phyloP scores from a whole-genome alignment of 1,284 basidiomycete genomes.

The Leccinum angustisporum region DNA sequence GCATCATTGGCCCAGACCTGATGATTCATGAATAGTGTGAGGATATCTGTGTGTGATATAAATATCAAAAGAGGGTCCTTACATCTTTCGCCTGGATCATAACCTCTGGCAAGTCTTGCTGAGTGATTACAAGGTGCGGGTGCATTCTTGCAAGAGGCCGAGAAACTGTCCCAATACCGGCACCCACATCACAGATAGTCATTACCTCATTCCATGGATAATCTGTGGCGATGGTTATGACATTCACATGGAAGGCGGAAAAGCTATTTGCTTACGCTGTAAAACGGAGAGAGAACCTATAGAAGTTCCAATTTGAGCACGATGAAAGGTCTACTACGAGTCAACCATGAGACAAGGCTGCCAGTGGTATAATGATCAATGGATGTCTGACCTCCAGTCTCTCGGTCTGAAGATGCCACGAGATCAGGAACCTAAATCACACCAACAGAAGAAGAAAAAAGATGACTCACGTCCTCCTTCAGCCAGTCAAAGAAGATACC shows the following conservation, averaged over 20 bases:
- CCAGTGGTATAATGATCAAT: background rate
- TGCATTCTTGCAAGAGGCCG: slow-evolving; percentile 41
- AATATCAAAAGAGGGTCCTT: background rate
- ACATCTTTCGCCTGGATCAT: slow-evolving; percentile 36
- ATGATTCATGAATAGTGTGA: background rate
- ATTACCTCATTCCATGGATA: slow-evolving; percentile 47
- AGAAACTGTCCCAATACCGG: slow-evolving; percentile 45
- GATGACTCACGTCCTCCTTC: slow-evolving; percentile 18
- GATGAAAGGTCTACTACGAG: slow-evolving; percentile 19
- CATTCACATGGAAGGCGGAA: background rate
- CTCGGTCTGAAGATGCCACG: slow-evolving; percentile 14
- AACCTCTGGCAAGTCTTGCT: slow-evolving; percentile 47
- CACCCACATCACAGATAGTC: slow-evolving; percentile 49
- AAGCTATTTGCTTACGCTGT: slow-evolving; percentile 18
- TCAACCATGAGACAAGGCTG: background rate
- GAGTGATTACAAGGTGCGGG: slow-evolving; percentile 41
- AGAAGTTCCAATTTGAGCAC: slow-evolving; percentile 25
- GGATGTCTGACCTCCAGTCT: slow-evolving; percentile 17
- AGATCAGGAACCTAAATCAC: background rate
- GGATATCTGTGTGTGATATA: background rate
- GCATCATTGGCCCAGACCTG: slow-evolving; percentile 38
- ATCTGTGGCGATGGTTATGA: slow-evolving; percentile 11
- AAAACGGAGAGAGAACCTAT: slow-evolving; percentile 26
- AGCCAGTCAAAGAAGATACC: slow-evolving; percentile 30
- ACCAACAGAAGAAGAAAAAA: background rate